Conservation (phyloP, 1,139 yeast species). For the Lodderomyces beijingensis region DNA sequence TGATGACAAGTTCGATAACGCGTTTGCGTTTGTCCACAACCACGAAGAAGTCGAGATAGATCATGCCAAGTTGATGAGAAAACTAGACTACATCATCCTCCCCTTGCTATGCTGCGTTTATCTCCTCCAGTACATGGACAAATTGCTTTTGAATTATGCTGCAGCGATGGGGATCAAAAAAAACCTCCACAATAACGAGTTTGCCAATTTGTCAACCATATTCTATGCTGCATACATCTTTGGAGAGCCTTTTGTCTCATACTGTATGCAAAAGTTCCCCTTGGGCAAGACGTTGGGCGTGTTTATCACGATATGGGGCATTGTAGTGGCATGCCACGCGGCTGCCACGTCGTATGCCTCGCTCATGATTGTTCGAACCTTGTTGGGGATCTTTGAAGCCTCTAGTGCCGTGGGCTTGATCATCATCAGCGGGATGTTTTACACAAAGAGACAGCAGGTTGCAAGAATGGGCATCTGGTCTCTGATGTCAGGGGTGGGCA, state of each 20-base stretch:
- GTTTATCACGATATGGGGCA: constrained; percentile 40
- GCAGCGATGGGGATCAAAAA: constrained; percentile 50
- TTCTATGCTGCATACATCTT: constrained; percentile 44
- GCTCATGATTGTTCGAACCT: constrained; percentile 37
- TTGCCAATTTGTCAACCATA: constrained; percentile 40
- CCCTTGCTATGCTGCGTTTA: constrained; percentile 36
- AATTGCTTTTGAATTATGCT: constrained; percentile 41
- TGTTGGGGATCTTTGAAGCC: constrained; percentile 40
- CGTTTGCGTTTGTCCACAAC: constrained; percentile 12
- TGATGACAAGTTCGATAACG: constrained; percentile 10
- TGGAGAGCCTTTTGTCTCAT: constrained; percentile 41
- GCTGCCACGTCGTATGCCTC: constrained; percentile 36
- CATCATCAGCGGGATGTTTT: constrained; percentile 40
- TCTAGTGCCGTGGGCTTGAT: constrained; percentile 44
- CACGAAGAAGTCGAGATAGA: constrained; percentile 5
- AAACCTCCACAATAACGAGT: constrained; percentile 29
- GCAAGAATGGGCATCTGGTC: constrained; percentile 36
- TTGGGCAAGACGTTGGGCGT: constrained; percentile 35
- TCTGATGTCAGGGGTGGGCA: constrained; percentile 36
- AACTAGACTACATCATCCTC: constrained; percentile 27
- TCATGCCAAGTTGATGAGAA: constrained; percentile 14
- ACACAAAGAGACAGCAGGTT: constrained; percentile 34
- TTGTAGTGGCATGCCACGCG: constrained; percentile 30
- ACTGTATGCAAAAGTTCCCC: constrained; percentile 35
- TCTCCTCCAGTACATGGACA: constrained; percentile 43